These are phyloP conservation scores for Lentinula detonsa DNA, from an alignment of 768 basidiomycete species.

Conservation along the genomic window DNA sequence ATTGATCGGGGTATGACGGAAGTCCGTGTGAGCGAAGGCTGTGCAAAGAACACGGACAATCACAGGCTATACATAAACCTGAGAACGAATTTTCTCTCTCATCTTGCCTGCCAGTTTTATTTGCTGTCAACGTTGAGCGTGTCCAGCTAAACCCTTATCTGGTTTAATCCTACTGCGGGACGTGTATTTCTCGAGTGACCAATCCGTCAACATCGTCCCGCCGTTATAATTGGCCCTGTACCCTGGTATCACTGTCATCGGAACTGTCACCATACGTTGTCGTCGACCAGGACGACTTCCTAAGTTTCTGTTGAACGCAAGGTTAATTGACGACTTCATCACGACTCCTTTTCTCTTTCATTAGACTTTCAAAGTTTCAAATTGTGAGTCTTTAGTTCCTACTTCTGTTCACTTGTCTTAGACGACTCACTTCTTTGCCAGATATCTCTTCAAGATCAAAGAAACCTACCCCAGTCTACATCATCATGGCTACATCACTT, in stretches of 20 bases:
- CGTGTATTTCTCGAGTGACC: neutral
- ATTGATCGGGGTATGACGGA: neutral
- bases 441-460: neutral
- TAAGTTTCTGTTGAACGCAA: neutral
- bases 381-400: neutral
- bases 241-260: neutral
- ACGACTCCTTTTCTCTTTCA: no score
- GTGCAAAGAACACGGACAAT: neutral
- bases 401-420: neutral
- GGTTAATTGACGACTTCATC: neutral
- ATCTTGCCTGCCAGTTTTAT: neutral
- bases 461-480: neutral
- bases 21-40: neutral
- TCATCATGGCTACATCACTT: neutral
- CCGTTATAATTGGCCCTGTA: neutral
- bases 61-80: neutral
- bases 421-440: neutral
- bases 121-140: constrained; percentile 2
- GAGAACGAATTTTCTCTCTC: neutral
- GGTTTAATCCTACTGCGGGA: neutral
- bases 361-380: neutral
- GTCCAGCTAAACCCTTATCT: neutral
- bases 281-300: neutral
- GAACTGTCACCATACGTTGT: neutral
- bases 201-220: neutral